These are phyloP conservation scores for Coniochaeta hoffmannii DNA, from an alignment of 2,329 filamentous ascomycete species.

Conservation along the genomic window DNA sequence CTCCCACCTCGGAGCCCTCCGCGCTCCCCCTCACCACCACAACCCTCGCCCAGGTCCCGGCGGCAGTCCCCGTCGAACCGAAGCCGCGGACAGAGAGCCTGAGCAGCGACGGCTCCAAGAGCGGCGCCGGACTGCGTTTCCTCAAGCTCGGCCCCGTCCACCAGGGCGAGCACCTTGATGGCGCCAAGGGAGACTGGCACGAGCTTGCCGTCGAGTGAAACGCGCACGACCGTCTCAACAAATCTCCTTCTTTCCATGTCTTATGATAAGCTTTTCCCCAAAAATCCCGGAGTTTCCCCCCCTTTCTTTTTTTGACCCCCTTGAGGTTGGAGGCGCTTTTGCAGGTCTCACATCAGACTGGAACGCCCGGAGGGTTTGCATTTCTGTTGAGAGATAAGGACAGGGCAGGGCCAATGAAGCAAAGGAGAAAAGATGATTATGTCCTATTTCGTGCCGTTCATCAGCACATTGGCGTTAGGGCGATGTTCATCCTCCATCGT, in stretches of 20 bases:
- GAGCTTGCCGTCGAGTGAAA: conserved; percentile 28
- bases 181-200: conserved; percentile 43
- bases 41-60: conserved; percentile 8
- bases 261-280: neutral
- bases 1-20: neutral
- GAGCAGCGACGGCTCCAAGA: conserved; percentile 30
- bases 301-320: neutral
- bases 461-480: neutral
- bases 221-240: neutral
- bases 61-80: conserved; percentile 14
- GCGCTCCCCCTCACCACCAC: conserved; percentile 12
- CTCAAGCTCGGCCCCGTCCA: conserved; percentile 53
- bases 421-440: neutral
- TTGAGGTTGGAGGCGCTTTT: neutral
- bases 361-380: neutral
- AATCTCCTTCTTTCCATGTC: neutral
- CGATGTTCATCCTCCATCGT: neutral
- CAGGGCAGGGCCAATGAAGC: neutral
- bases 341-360: neutral
- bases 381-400: neutral
- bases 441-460: neutral
- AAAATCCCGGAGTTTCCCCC: neutral
- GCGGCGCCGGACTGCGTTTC: conserved; percentile 32
- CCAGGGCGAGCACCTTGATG: conserved; percentile 46
- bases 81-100: conserved; percentile 39